Conservation (phyloP, 768 basidiomycete genomes). For the Pleurotus pulmonarius region DNA sequence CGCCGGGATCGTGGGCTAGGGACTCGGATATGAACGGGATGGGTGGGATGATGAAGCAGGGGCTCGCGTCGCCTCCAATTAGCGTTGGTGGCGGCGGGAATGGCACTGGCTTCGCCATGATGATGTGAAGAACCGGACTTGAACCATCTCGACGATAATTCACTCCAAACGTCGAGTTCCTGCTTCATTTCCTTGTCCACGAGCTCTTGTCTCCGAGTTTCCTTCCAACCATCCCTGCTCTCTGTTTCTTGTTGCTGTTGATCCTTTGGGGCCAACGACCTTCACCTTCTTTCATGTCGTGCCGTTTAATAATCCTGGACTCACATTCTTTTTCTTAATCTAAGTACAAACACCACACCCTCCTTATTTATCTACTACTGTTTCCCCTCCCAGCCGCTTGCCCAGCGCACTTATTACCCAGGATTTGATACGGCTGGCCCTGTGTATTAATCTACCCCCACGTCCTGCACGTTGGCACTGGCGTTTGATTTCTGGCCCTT, state of each 20-base stretch:
- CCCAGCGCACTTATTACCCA: background rate
- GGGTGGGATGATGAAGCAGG: constrained; percentile 15
- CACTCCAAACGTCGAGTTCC: background rate
- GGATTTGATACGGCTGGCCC: constrained; percentile 9
- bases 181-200: background rate
- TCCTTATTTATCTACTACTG: background rate
- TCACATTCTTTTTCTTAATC: background rate
- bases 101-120: constrained; percentile 14
- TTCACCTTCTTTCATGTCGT: background rate
- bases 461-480: background rate
- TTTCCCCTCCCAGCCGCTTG: background rate
- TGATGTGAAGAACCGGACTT: constrained; percentile 11
- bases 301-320: constrained; percentile 3
- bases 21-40: constrained; percentile 8
- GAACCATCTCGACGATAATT: background rate
- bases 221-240: background rate
- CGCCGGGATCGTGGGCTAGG: constrained; percentile 2
- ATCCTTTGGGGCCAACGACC: background rate
- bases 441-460: constrained; percentile 2
- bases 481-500: background rate
- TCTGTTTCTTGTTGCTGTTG: background rate
- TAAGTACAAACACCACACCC: background rate
- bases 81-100: constrained; percentile 10
- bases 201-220: background rate
- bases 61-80: constrained; percentile 6